Percentiles rank a stretch among this genome's conserved stretches.
Evolutionary conservation across 306 rosid species (phyloP).

Genomic region (Quercus suber): DNA sequence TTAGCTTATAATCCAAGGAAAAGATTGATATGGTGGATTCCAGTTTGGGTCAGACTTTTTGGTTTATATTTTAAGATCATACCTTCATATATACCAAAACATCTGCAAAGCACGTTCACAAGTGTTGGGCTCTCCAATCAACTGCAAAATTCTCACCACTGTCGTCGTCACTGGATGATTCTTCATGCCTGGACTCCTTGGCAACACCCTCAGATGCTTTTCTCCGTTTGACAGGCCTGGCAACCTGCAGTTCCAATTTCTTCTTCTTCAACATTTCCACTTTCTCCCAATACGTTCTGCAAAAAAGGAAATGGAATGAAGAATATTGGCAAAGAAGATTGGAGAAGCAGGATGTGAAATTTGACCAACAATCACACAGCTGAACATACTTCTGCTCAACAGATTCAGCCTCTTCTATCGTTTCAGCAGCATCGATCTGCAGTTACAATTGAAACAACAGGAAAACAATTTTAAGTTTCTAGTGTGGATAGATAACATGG

Average conservation of each 20-base stretch:
- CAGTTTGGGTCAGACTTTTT: neutral
- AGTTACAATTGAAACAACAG: slow-evolving; percentile 15
- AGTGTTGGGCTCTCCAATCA: slow-evolving; percentile 96
- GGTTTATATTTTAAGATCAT: neutral
- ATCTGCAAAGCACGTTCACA: slow-evolving; percentile 30
- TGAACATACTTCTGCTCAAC: slow-evolving; percentile 68
- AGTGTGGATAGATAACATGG: neutral
- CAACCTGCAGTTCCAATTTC: slow-evolving; percentile 62
- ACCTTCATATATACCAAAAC: neutral
- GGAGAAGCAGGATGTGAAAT: neutral
- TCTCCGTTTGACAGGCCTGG: slow-evolving; percentile 43
- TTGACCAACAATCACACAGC: neutral
- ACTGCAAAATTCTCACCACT: slow-evolving; percentile 68
- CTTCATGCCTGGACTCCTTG: slow-evolving; percentile 42
- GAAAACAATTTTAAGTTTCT: slow-evolving; percentile 3
- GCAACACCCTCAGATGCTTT: slow-evolving; percentile 33
- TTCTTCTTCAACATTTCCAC: slow-evolving; percentile 70
- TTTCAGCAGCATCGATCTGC: slow-evolving; percentile 90
- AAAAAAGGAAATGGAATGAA: neutral
- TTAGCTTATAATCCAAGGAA: neutral
- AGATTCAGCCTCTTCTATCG: slow-evolving; percentile 82
- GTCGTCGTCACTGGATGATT: slow-evolving; percentile 70
- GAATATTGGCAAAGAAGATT: neutral
- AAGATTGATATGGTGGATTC: neutral
- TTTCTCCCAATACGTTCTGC: slow-evolving; percentile 58